Evolutionary conservation across 2,329 filamentous ascomycete species (phyloP), one percentile per base, ranked within the genome.

Genomic region (Pestalotiopsis sp.): DNA sequence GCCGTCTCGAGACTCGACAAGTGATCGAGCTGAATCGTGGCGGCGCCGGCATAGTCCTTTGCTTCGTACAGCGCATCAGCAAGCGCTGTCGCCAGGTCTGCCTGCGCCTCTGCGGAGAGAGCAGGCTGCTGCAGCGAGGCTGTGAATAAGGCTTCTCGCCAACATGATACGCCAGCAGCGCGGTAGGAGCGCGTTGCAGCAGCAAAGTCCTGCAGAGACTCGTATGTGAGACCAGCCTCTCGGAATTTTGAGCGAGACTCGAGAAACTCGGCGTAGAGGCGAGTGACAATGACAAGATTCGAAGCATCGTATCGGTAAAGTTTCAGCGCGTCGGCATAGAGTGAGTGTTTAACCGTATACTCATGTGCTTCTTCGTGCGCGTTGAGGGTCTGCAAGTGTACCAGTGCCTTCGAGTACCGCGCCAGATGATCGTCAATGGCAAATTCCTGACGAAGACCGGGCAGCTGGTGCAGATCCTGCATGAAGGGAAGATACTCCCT

Each of bases 401-500:
- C 80, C 3, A 98, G 84, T 0, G 96, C 95, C 82, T 97, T 98
- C 57, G 84, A 80, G 61, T 90, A 87, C 14, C 94, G 91, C 41
- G 87, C 88, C 3, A 99, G 88, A 76, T 97, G 91, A 75, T 98
- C 92, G 77, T 99, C 96, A 66, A 99, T 97, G 57, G 90, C 89
- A 73, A 95, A 97, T 66, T 90, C 88, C 58, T 93, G 90, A 23
- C 94, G 90, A 12, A 92, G 80, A 12, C 89, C 85, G 0, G 92
- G 82, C 73, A 97, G 86, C 70, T 91, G 87, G 77, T 98, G 93
- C 2, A 99, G 86, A 45, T 91, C 91, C 76, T 97, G 95, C 64
- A 99, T 89, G 77, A 98, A 98, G 3, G 96, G 96, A 7, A 98
- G 88, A 74, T 99, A 99, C 79, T 99, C 96, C 73, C 94, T 87